Base-by-base conservation (phyloP, 2,329 filamentous ascomycete genomes). In the Polychaeton citri region DNA sequence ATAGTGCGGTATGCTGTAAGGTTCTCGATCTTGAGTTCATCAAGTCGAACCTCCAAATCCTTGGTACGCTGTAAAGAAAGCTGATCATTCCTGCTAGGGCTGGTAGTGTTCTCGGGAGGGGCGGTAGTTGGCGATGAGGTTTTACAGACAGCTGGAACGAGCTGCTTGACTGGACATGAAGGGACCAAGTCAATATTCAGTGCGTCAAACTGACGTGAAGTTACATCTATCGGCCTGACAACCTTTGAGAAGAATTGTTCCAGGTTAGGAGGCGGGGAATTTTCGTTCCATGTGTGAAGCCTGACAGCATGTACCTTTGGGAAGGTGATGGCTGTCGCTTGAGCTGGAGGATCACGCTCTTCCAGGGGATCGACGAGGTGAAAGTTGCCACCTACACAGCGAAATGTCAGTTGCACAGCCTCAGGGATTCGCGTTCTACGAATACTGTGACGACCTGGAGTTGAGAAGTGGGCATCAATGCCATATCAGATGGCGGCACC, bases 1-100 rank as follows among this genome's bases (percentile, higher is more conserved):
- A 76, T 60, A 33, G 66, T 66, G n/a, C 68, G 62, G 47, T 73
- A 77, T 1, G 65, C 71, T 47, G 70, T 68, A 38, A 72, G 65
- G 41, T 76, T 76, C 21, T 68, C 65, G 37, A 68, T 55, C 4
- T 60, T 49, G 12, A 78, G 53, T 46, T 79, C 74, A 19, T 58
- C 61, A 17, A 62, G 55, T 20, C 69, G 56, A 6, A 57, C 38
- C 32, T 66, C 62, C 43, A 68, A 74, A 28, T 65, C 64, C 36
- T 64, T 62, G 28, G 60, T 63, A 17, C 61, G 52, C 17, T 68
- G 68, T 33, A 61, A 61, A 9, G 59, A 59, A 34, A 58, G 55
- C n/a, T 66, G 65, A 46, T 71, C 72, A 47, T 60, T 65, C 51
- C 69, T 36, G 20, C 10, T 39, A 30, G 26, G 19, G 28, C 15